phyloP scores from a whole-genome alignment of 2,329 filamentous ascomycete genomes.

The Metarhizium brunneum region DNA sequence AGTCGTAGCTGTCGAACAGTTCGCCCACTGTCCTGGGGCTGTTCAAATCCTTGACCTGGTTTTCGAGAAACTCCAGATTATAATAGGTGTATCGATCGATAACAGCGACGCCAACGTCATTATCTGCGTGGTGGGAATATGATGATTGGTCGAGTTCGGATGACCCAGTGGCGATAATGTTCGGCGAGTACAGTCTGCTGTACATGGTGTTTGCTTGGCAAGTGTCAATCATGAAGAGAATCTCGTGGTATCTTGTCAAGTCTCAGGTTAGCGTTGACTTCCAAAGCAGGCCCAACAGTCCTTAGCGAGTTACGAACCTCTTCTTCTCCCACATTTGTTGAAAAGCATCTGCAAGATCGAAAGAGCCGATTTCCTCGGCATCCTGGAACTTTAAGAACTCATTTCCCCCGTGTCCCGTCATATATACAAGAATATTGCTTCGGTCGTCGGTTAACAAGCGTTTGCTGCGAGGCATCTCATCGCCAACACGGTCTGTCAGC shows the following conservation, averaged over 20 bases:
- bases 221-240: slow-evolving; percentile 99
- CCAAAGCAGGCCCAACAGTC: not conserved
- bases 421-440: slow-evolving; percentile 96
- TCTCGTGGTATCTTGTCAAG: slow-evolving; percentile 66
- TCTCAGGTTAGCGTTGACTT: not conserved
- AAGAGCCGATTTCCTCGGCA: slow-evolving; percentile 92
- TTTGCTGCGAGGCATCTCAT: slow-evolving; percentile 93
- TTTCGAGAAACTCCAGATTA: slow-evolving; percentile 93
- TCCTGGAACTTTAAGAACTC: slow-evolving; percentile 99
- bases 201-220: slow-evolving; percentile 99
- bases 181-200: slow-evolving; percentile 93
- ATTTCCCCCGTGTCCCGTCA: slow-evolving; percentile 97
- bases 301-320: slow-evolving; percentile 40
- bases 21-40: slow-evolving; percentile 88
- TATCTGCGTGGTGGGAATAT: slow-evolving; percentile 96
- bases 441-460: slow-evolving; percentile 87
- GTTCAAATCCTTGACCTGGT: slow-evolving; percentile 73
- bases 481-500: slow-evolving; percentile 85
- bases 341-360: slow-evolving; percentile 93
- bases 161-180: slow-evolving; percentile 96
- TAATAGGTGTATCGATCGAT: slow-evolving; percentile 99
- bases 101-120: slow-evolving; percentile 93
- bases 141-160: slow-evolving; percentile 92
- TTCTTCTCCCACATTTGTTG: slow-evolving; percentile 99
- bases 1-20: slow-evolving; percentile 92